These are phyloP conservation scores for Physaria fendleri DNA, from an alignment of 345 rosid species.

Conservation along the genomic window DNA sequence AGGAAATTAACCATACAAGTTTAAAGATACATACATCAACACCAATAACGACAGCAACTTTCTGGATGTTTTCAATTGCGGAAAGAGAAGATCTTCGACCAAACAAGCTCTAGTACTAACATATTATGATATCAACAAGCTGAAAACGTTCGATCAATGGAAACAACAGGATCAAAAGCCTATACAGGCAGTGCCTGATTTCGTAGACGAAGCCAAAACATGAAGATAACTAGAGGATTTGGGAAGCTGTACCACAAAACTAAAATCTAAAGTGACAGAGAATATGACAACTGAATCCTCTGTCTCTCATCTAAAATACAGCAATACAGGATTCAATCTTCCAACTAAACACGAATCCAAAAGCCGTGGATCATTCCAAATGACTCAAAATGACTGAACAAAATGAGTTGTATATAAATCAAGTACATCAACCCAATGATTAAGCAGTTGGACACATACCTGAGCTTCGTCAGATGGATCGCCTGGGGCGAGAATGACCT, in stretches of 20 bases:
- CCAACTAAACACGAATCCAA: neutral
- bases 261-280: neutral
- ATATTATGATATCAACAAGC: neutral
- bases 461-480: slow-evolving; percentile 56
- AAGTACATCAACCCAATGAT: neutral
- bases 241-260: neutral
- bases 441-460: slow-evolving; percentile 19
- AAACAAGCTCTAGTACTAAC: neutral
- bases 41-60: neutral
- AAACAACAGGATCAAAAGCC: neutral
- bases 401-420: slow-evolving; percentile 1
- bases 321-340: slow-evolving; percentile 12
- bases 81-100: neutral
- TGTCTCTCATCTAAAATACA: neutral
- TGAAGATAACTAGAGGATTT: neutral
- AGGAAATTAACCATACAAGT: slow-evolving; percentile 2
- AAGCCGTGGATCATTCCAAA: neutral
- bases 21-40: neutral
- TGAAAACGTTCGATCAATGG: neutral
- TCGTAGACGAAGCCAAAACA: neutral
- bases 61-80: neutral
- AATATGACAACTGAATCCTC: neutral
- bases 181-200: neutral
- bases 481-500: slow-evolving; percentile 53
- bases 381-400: neutral